Percentiles rank a stretch among this genome's conserved stretches.
These are phyloP conservation scores for Flaveria brownii DNA, from an alignment of 129 eudicot species.

Conservation along the genomic window DNA sequence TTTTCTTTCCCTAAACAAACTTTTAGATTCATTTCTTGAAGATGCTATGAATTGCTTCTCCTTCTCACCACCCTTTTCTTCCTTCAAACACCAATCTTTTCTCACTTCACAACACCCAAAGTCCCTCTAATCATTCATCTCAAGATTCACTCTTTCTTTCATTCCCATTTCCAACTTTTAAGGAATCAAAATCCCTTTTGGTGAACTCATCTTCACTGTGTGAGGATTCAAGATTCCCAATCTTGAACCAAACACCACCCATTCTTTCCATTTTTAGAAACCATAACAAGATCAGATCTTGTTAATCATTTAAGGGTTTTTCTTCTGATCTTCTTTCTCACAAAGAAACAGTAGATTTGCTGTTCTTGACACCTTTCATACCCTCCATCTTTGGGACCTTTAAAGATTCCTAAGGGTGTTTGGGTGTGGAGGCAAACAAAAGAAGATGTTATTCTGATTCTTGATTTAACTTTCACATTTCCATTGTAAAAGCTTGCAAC, in stretches of 20 bases:
- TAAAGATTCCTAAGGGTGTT: constrained; percentile 33
- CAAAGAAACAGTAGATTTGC: constrained; percentile 30
- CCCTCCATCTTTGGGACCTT: constrained; percentile 36
- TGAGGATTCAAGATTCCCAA: neutral
- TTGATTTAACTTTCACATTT: constrained; percentile 22
- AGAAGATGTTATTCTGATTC: constrained; percentile 38
- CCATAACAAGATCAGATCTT: constrained; percentile 7
- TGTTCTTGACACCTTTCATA: constrained; percentile 29
- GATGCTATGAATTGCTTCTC: constrained; percentile 20
- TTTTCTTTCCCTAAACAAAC: constrained; percentile 19
- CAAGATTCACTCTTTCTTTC: neutral
- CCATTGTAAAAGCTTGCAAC: constrained; percentile 31
- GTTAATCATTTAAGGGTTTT: constrained; percentile 21
- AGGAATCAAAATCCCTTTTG: neutral
- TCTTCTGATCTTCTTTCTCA: constrained; percentile 1
- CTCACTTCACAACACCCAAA: neutral
- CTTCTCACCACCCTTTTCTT: constrained; percentile 15
- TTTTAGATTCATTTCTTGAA: constrained; percentile 23
- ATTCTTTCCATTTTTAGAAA: neutral
- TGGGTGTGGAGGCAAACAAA: constrained; percentile 41
- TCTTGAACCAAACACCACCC: neutral
- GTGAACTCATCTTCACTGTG: neutral
- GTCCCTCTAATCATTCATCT: neutral
- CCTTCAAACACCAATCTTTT: neutral
- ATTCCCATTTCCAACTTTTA: neutral